Evolutionary conservation across 225 moss, liverwort and hornwort genomes (phyloP).

Genomic region (Polytrichum commune): DNA sequence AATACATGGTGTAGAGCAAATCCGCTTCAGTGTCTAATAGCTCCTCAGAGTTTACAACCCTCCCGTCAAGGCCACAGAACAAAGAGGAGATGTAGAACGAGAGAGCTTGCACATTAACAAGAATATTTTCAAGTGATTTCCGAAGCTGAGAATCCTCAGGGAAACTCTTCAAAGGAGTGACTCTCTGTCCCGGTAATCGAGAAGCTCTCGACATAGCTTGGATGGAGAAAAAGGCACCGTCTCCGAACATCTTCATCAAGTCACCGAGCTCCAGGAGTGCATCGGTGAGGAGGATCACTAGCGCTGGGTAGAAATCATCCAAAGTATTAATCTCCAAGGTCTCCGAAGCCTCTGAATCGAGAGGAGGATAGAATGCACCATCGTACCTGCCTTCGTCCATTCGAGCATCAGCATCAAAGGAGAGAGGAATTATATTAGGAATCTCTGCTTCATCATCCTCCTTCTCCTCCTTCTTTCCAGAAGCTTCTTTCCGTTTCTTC

Average conservation of each 20-base stretch:
- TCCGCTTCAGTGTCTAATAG: slow-evolving; percentile 38
- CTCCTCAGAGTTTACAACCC: slow-evolving; percentile 29
- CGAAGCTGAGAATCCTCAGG: slow-evolving; percentile 50
- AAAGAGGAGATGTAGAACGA: slow-evolving; percentile 49
- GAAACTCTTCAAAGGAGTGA: slow-evolving; percentile 28
- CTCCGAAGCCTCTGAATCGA: slow-evolving; percentile 36
- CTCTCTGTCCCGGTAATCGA: slow-evolving; percentile 21
- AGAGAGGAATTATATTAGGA: slow-evolving; percentile 25
- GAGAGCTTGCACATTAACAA: slow-evolving; percentile 39
- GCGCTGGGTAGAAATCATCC: slow-evolving; percentile 50
- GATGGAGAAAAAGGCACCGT: slow-evolving; percentile 55
- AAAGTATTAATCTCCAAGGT: slow-evolving; percentile 47
- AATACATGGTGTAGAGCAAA: slow-evolving; percentile 57
- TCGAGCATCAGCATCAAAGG: slow-evolving; percentile 49
- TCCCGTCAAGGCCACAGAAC: slow-evolving; percentile 47
- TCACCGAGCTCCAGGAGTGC: slow-evolving; percentile 51
- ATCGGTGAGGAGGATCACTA: slow-evolving; percentile 51
- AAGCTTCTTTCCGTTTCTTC: slow-evolving; percentile 37
- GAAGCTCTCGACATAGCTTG: slow-evolving; percentile 49
- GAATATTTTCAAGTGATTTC: slow-evolving; percentile 39
- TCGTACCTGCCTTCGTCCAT: slow-evolving; percentile 49
- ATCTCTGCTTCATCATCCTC: slow-evolving; percentile 7
- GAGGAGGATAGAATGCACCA: slow-evolving; percentile 45
- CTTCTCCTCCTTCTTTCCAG: background rate
- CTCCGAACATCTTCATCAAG: slow-evolving; percentile 52